These are phyloP conservation scores for Hypoxylon perforatum DNA, from an alignment of 495 filamentous ascomycete genomes.

Conservation along the genomic window DNA sequence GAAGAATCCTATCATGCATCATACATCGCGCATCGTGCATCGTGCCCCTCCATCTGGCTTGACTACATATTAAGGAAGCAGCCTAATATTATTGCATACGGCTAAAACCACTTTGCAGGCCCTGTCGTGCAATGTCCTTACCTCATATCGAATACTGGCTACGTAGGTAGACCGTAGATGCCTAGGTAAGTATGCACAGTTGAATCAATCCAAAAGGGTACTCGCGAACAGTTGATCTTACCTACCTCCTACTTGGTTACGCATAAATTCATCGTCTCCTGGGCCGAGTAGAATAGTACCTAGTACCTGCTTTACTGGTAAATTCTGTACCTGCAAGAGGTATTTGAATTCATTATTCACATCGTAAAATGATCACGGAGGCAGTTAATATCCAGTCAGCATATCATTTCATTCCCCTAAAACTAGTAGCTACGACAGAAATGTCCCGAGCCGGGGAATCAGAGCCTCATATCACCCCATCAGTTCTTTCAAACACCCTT, in stretches of 20 bases:
- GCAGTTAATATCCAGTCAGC: not conserved
- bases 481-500: not conserved
- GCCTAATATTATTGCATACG: conserved; percentile 20
- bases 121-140: too few relatives aligned
- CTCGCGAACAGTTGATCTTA: too few relatives aligned
- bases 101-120: conserved; percentile 17
- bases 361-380: not conserved
- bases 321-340: too few relatives aligned
- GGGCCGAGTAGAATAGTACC: too few relatives aligned
- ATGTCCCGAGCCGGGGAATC: conserved; percentile 8
- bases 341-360: not conserved
- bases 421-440: conserved; percentile 20
- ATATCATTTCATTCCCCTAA: conserved; percentile 24
- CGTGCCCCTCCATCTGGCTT: conserved; percentile 4
- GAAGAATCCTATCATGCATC: conserved; percentile 1
- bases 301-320: too few relatives aligned
- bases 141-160: too few relatives aligned
- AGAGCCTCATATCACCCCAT: conserved; percentile 5
- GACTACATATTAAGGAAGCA: not conserved
- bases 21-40: too few relatives aligned
- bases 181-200: not conserved
- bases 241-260: too few relatives aligned
- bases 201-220: too few relatives aligned
- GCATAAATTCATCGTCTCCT: too few relatives aligned
- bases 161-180: too few relatives aligned